Base-by-base conservation (phyloP, 78 protist genomes). In the Monosiga brevicollis region DNA sequence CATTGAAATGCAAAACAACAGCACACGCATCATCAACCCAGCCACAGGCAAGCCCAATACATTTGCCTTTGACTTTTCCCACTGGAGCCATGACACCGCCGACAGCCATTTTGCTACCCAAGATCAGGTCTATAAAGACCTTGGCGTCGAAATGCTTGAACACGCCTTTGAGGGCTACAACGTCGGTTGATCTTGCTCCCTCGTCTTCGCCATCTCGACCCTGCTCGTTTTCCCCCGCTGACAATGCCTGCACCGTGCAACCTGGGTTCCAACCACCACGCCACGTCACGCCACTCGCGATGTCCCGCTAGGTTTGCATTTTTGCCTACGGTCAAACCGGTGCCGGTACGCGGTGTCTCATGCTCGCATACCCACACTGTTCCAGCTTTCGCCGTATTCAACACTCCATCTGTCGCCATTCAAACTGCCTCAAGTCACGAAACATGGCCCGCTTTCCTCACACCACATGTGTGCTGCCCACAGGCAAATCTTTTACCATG, bases 271-370 rank as follows among this genome's bases (percentile, higher is more conserved):
- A n/a, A n/a, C n/a, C n/a, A n/a, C n/a, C n/a, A n/a, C n/a, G n/a
- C n/a, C n/a, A n/a, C n/a, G n/a, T n/a, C n/a, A n/a, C n/a, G n/a
- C n/a, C n/a, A n/a, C n/a, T n/a, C n/a, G n/a, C n/a, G n/a, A n/a
- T n/a, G n/a, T n/a, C n/a, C n/a, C n/a, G n/a, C n/a, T n/a, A n/a
- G n/a, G n/a, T n/a, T n/a, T 86, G 90, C 85, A 43, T 93, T 32
- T 89, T 93, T 29, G 95, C 95, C 40, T 93, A 90, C 74, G 95
- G 95, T 0, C 92, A 87, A 41, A 89, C 92, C 35, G 92, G 92
- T 10, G 26, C 87, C 20, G n/a, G n/a, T n/a, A n/a, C n/a, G n/a
- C n/a, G n/a, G n/a, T n/a, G n/a, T n/a, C n/a, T n/a, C n/a, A n/a
- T n/a, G n/a, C n/a, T n/a, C n/a, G n/a, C n/a, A n/a, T n/a, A n/a